Evolutionary conservation across 441 rosid genomes (phyloP).

Genomic region (Dalechampia spathulata): DNA sequence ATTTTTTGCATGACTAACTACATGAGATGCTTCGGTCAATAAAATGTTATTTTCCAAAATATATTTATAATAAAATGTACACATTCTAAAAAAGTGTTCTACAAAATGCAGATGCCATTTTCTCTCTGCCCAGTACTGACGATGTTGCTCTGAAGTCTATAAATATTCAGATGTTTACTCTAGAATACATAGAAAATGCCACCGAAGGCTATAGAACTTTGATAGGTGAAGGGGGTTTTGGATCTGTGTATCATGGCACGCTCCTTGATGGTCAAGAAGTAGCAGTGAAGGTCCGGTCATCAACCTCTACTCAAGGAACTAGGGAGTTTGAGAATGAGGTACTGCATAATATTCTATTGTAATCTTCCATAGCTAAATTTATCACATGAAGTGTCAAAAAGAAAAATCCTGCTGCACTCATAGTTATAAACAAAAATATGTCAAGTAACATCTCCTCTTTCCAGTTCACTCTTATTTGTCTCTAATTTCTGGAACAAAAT

Average conservation of each 20-base stretch:
- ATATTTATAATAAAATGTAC: neutral
- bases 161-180: slow-evolving; percentile 37
- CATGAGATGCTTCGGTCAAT: neutral
- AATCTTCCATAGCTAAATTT: slow-evolving; percentile 2
- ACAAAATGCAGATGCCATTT: slow-evolving; percentile 45
- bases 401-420: neutral
- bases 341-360: neutral
- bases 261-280: slow-evolving; percentile 63
- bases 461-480: neutral
- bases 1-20: neutral
- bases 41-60: neutral
- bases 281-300: slow-evolving; percentile 74
- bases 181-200: slow-evolving; percentile 41
- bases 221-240: slow-evolving; percentile 78
- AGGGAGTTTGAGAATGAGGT: slow-evolving; percentile 82
- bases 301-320: slow-evolving; percentile 72
- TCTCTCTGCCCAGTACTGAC: slow-evolving; percentile 38
- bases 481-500: neutral
- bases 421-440: neutral
- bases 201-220: slow-evolving; percentile 47
- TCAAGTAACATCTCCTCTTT: neutral
- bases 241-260: slow-evolving; percentile 62
- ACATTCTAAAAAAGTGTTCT: slow-evolving; percentile 11
- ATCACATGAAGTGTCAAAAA: neutral
- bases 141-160: slow-evolving; percentile 37